Percentiles rank a stretch among this genome's conserved stretches.
Conservation (phyloP, 805 yeast species). For the Kodamaea kaohsiungensis region DNA sequence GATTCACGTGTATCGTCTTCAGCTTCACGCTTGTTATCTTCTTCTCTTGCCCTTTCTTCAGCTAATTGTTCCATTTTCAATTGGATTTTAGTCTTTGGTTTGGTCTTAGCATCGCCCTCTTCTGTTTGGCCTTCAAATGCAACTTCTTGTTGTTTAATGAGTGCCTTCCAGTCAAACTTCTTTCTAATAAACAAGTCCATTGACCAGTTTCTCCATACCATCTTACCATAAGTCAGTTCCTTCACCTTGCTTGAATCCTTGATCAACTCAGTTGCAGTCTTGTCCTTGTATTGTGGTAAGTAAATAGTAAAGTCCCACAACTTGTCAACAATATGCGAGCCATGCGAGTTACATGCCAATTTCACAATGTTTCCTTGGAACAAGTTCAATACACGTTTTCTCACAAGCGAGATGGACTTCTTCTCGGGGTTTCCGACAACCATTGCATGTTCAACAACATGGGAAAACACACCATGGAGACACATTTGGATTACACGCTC, state of each 20-base stretch:
- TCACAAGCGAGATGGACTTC: constrained; percentile 49
- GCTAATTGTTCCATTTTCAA: constrained; percentile 41
- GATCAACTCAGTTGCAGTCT: constrained; percentile 69
- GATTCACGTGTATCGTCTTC: constrained; percentile 21
- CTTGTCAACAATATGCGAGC: constrained; percentile 86
- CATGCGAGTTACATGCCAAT: constrained; percentile 81
- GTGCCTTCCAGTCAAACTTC: constrained; percentile 78
- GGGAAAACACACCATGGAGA: constrained; percentile 87
- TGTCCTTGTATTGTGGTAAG: constrained; percentile 81
- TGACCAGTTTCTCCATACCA: constrained; percentile 95
- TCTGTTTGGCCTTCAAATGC: constrained; percentile 27
- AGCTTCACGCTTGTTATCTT: constrained; percentile 20
- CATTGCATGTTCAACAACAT: constrained; percentile 67
- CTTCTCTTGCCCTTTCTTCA: constrained; percentile 31
- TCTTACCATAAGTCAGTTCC: constrained; percentile 82
- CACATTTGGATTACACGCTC: constrained; percentile 73
- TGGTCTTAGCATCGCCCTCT: constrained; percentile 19
- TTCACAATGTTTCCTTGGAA: constrained; percentile 55
- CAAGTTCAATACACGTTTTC: constrained; percentile 69
- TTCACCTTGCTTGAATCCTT: constrained; percentile 68
- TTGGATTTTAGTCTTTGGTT: constrained; percentile 33
- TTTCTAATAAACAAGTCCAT: constrained; percentile 77
- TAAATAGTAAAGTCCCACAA: constrained; percentile 78
- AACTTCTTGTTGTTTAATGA: constrained; percentile 49
- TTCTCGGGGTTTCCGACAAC: constrained; percentile 48